Evolutionary conservation across 2,329 filamentous ascomycete genomes (phyloP).

Genomic region (Fusarium anguioides): DNA sequence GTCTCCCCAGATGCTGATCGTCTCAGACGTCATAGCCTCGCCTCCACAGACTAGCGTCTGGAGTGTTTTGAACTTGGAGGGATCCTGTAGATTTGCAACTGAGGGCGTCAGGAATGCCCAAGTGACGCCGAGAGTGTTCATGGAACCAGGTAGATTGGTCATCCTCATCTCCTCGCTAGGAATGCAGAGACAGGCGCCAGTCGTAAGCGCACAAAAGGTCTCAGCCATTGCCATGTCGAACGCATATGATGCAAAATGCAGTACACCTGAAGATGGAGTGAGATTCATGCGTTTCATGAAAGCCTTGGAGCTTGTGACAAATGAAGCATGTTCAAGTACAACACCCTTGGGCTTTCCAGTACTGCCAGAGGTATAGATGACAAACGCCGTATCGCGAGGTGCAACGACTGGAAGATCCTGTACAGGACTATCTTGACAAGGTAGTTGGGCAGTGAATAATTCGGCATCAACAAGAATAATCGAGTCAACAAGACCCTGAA

Average conservation of each 20-base stretch:
- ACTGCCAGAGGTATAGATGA: conserved; percentile 43
- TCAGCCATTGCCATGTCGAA: conserved; percentile 42
- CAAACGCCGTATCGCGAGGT: conserved; percentile 11
- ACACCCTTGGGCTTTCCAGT: conserved; percentile 42
- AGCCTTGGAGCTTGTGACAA: conserved; percentile 15
- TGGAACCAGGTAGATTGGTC: conserved; percentile 19
- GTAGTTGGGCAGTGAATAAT: background rate
- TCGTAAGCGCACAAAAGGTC: conserved; percentile 17
- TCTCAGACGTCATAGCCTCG: conserved; percentile 31
- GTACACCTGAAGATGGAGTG: background rate
- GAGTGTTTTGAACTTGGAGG: conserved; percentile 22
- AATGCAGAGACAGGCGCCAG: conserved; percentile 40
- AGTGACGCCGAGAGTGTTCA: conserved; percentile 27
- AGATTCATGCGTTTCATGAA: conserved; percentile 29
- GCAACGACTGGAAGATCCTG: conserved; percentile 1
- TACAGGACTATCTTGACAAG: background rate
- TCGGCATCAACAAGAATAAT: background rate
- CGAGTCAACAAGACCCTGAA: background rate
- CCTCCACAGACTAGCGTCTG: conserved; percentile 36
- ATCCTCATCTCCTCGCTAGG: conserved; percentile 41
- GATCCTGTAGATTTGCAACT: conserved; percentile 39
- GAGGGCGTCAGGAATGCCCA: conserved; percentile 44
- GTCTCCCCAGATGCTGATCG: conserved; percentile 29
- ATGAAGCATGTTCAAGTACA: conserved; percentile 35
- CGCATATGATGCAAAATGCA: conserved; percentile 42